These are phyloP conservation scores for Magnolia officinalis DNA, from an alignment of 164 flowering plant genomes.

Conservation along the genomic window DNA sequence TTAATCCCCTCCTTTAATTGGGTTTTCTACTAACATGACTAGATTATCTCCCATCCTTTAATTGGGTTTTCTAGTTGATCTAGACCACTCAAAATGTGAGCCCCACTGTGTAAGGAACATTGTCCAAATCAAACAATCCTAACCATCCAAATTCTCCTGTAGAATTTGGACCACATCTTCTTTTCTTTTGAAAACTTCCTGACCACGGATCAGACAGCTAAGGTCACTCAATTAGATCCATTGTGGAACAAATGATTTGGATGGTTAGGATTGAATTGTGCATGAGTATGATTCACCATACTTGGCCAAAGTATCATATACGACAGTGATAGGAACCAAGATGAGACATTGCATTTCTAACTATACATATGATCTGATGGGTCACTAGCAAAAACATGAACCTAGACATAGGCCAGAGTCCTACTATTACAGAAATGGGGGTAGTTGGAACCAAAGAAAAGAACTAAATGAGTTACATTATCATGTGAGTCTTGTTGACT, in stretches of 20 bases:
- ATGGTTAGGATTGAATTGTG: too few relatives aligned
- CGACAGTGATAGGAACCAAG: not conserved
- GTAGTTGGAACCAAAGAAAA: not conserved
- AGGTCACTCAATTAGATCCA: too few relatives aligned
- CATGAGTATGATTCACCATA: too few relatives aligned
- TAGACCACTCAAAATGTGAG: too few relatives aligned
- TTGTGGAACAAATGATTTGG: too few relatives aligned
- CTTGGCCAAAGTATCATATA: too few relatives aligned
- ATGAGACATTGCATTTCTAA: not conserved
- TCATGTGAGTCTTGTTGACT: not conserved
- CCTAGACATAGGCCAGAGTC: not conserved
- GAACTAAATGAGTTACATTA: not conserved
- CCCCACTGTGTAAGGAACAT: too few relatives aligned
- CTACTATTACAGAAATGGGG: conserved; percentile 1
- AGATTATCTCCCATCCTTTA: not conserved
- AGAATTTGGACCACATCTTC: too few relatives aligned
- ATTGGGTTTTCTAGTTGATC: not conserved
- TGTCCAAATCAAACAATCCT: too few relatives aligned
- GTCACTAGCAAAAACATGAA: not conserved
- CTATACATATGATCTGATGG: not conserved
- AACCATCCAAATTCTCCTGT: too few relatives aligned
- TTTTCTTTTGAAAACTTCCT: too few relatives aligned
- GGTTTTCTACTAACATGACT: conserved; percentile 1
- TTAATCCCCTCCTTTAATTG: not conserved
- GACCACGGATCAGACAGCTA: too few relatives aligned